Base-by-base conservation (phyloP, 257 asterid species). In the Thymus quinquecostatus region DNA sequence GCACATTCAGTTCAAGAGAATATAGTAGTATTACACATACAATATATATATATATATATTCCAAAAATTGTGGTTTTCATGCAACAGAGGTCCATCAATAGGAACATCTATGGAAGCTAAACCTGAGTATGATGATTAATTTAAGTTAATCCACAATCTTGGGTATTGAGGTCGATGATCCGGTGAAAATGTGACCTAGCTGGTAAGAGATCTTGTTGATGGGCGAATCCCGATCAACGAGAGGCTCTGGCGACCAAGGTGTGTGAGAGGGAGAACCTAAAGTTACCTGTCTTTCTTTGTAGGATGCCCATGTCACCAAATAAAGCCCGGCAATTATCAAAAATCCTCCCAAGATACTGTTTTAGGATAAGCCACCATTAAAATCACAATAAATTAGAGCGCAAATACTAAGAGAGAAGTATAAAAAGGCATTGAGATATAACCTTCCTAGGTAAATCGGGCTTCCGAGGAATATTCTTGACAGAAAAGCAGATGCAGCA, bases 401-500 rank as follows among this genome's bases (percentile, higher is more conserved):
- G 33, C 30, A 44, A 41, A 30, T 45, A 47, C 10, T 6, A n/a
- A 45, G 14, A 56, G 41, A 44, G 3, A n/a, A 59, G n/a, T 21
- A 40, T 2, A 33, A 61, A 49, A 43, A 41, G 34, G 36, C 13
- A 14, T 8, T 58, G 77, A 69, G 64, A 74, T 53, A 65, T 60
- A 51, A 89, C 99, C 99, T 92, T 87, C 99, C 99, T 74, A 92
- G 79, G 82, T 89, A 95, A 77, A 95, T 85, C n/a, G 96, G 89
- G 86, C 97, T 95, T 61, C 96, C 97, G 0, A 95, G 94, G 83
- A 95, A 92, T 70, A 95, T 66, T 71, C 89, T 82, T 27, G 99
- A 89, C 68, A 95, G 77, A 77, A 95, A 84, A 4, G 96, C 90
- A 32, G 99, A 86, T 21, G 87, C 89, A 71, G 88, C 96, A 58